Evolutionary conservation across 2,329 filamentous ascomycete genomes (phyloP), one percentile per base, ranked within the genome.

Genomic region (Fusarium protoensiforme): DNA sequence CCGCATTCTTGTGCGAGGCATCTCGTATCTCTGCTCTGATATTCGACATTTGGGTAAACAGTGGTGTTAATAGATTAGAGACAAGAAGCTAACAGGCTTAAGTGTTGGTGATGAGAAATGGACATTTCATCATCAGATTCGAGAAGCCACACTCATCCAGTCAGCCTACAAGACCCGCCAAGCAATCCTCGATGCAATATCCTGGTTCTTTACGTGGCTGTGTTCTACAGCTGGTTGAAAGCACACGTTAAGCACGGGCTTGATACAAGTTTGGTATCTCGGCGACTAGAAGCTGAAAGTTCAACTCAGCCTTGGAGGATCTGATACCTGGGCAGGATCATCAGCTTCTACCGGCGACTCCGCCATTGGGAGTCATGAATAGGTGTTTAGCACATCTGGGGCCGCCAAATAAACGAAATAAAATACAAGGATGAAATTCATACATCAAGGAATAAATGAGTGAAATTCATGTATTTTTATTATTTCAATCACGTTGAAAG

Each of bases 1-100:
- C 80, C 5, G 67, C 76, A 73, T 88, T 86, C 41, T 81, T 80
- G 11, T 81, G 77, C 1, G 82, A 81, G 5, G 85, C 83, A 8
- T 81, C 76, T 48, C 78, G 78, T 67, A 88, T 84, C 56, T 79
- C 81, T 48, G 78, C 71, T 58, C 81, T 79, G 36, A 83, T 75
- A 20, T 76, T 72, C 9, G 77, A 22, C 80, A 83, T 81, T 64
- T 56, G 51, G 20, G 35, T 24, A 20, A 10, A 33, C 9, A 2
- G 58, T 31, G 20, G 20, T 29, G 14, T 7, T 4, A 24, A 16
- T 6, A 43, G 20, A 6, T 43, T 43, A 7, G 20, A 24, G 7
- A 24, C 1, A 9, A 9, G 20, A 27, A 51, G 24, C 5, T 14
- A 8, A 20, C 11, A 51, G 29, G 46, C 5, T 29, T 11, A 9